Evolutionary conservation across 1,139 yeast species (phyloP).

Genomic region (Yamadazyma atlantica): DNA sequence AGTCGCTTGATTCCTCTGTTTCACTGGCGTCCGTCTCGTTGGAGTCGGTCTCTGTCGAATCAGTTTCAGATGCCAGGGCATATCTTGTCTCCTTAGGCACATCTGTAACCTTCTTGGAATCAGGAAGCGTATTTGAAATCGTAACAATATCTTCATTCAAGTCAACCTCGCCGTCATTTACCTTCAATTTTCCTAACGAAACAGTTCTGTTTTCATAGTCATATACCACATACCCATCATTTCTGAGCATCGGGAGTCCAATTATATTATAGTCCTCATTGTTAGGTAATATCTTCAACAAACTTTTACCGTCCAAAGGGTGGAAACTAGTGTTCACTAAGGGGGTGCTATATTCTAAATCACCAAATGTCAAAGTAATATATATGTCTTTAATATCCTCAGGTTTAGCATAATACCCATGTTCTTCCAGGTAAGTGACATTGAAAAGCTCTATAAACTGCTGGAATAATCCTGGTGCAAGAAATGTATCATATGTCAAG

Average conservation of each 20-base stretch:
- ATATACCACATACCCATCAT: conserved; percentile 24
- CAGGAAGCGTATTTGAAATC: neutral
- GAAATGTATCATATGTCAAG: neutral
- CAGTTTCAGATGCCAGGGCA: neutral
- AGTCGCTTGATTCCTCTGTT: too few species aligned
- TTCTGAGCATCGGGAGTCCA: neutral
- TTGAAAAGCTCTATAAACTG: neutral
- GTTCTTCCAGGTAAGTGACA: neutral
- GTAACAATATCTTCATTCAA: neutral
- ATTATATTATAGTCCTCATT: neutral
- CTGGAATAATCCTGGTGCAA: neutral
- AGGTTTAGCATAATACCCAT: neutral
- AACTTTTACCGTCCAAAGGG: neutral
- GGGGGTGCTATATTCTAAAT: too few species aligned
- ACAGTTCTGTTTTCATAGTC: conserved; percentile 23
- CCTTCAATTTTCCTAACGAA: neutral
- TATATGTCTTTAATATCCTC: neutral
- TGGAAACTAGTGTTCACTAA: neutral
- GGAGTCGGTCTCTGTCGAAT: neutral
- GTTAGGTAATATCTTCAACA: neutral
- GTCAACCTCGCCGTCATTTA: neutral
- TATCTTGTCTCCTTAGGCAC: neutral
- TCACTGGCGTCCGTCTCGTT: too few species aligned
- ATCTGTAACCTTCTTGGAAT: neutral
- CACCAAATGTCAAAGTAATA: neutral